Conservation (phyloP, 768 basidiomycete genomes). For the Hortiboletus flavorubellus region DNA sequence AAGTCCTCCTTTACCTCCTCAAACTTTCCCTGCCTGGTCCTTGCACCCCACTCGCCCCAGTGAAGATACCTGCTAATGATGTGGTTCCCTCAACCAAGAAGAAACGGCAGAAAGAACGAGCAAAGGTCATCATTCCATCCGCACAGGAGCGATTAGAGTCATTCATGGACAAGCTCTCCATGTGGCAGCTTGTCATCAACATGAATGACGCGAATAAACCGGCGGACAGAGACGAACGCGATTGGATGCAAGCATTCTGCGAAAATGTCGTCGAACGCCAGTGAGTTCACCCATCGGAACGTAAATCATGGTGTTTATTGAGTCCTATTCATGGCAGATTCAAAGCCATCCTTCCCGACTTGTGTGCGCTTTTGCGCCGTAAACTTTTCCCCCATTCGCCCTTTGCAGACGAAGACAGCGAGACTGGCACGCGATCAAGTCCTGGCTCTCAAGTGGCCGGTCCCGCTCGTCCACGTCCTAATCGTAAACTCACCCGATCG, state of each 20-base stretch:
- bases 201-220: constrained; percentile 36
- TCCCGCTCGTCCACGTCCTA: constrained; percentile 3
- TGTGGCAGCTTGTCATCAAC: constrained; percentile 60
- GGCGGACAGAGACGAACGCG: constrained; percentile 36
- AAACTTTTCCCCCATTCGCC: constrained; percentile 68
- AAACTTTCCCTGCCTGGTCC: constrained; percentile 60
- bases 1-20: constrained; percentile 67
- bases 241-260: constrained; percentile 76
- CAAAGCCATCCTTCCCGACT: constrained; percentile 45
- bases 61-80: constrained; percentile 23
- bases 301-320: background rate
- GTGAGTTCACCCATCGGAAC: constrained; percentile 37
- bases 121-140: constrained; percentile 22
- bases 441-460: constrained; percentile 2
- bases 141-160: constrained; percentile 58
- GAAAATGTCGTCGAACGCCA: constrained; percentile 62
- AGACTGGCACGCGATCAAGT: constrained; percentile 13
- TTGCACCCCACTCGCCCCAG: constrained; percentile 28
- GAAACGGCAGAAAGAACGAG: constrained; percentile 23
- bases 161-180: constrained; percentile 77
- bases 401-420: constrained; percentile 45
- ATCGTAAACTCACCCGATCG: constrained; percentile 13
- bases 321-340: constrained; percentile 42
- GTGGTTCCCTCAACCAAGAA: constrained; percentile 31
- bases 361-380: constrained; percentile 54